Evolutionary conservation across 768 basidiomycete genomes (phyloP).

Genomic region (Psilocybe sp.): DNA sequence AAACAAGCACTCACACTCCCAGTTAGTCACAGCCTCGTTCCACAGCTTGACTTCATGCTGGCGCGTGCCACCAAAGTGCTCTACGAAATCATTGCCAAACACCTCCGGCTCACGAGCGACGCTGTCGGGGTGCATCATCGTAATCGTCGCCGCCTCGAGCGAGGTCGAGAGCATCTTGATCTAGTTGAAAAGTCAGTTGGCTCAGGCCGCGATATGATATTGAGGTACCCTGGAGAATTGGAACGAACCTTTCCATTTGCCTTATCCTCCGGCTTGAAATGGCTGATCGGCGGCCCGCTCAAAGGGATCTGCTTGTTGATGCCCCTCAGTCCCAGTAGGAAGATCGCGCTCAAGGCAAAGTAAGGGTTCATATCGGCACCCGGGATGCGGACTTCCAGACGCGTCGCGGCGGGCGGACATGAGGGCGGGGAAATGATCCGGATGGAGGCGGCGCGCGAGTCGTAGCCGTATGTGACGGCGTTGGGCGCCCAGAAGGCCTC

Average conservation of each 20-base stretch:
- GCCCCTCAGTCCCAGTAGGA: slow-evolving; percentile 83
- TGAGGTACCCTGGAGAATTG: neutral
- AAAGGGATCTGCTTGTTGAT: slow-evolving; percentile 75
- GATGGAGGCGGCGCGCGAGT: slow-evolving; percentile 89
- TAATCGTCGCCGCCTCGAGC: slow-evolving; percentile 73
- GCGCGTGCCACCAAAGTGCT: slow-evolving; percentile 94
- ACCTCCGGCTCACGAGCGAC: slow-evolving; percentile 73
- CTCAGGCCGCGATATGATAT: slow-evolving; percentile 9
- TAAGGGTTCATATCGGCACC: slow-evolving; percentile 98
- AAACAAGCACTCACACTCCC: slow-evolving; percentile 68
- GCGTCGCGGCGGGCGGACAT: slow-evolving; percentile 74
- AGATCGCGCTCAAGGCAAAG: slow-evolving; percentile 84
- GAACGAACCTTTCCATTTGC: slow-evolving; percentile 48
- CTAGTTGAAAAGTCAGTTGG: slow-evolving; percentile 26
- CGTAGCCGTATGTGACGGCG: slow-evolving; percentile 91
- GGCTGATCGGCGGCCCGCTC: slow-evolving; percentile 66
- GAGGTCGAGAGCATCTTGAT: slow-evolving; percentile 76
- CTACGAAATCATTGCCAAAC: slow-evolving; percentile 87
- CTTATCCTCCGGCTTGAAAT: slow-evolving; percentile 54
- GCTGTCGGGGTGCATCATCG: slow-evolving; percentile 77
- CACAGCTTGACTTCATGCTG: slow-evolving; percentile 85
- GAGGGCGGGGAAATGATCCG: slow-evolving; percentile 92
- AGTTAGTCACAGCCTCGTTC: slow-evolving; percentile 89
- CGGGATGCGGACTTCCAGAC: slow-evolving; percentile 91
- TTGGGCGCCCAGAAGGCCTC: slow-evolving; percentile 96